Evolutionary conservation across 371 early-diverging fungal genomes (phyloP), one percentile per base, ranked within the genome.

Genomic region (Mucor irregularis): DNA sequence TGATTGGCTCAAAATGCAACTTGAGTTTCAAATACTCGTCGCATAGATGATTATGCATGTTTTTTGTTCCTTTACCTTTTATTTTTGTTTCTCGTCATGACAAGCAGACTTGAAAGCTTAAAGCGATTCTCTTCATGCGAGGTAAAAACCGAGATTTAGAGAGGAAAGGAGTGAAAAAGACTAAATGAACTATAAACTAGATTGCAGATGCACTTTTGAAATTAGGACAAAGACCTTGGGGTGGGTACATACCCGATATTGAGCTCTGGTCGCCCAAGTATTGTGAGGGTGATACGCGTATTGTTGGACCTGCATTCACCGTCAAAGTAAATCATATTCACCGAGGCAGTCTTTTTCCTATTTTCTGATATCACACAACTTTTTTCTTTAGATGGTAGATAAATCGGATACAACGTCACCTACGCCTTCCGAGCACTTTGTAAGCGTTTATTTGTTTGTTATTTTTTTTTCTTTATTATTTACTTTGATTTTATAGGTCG

Each of bases 291-390:
- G 58, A 80, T 33, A 79, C 82, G 28, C 74, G 72, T 66, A 78
- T 90, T 56, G 67, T 86, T 62, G 93, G 91, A 0, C 88, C 85
- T 25, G 93, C 91, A 0, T 88, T 83, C 68, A 91, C 91, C 40
- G 85, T 90, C 38, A 77, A 88, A 73, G 86, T 83, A 58, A 39
- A 26, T 9, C n/a, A n/a, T n/a, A n/a, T n/a, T n/a, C n/a, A n/a
- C n/a, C n/a, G n/a, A n/a, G n/a, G n/a, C n/a, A n/a, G 19, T 17
- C 11, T n/a, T 4, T 30, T n/a, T 46, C 4, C 44, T 43, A 4
- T 40, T 21, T 38, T n/a, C n/a, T n/a, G n/a, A n/a, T n/a, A n/a
- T n/a, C n/a, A n/a, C n/a, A n/a, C n/a, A n/a, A n/a, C n/a, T n/a
- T n/a, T n/a, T n/a, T n/a, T n/a, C n/a, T n/a, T n/a, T 61, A 83